Evolutionary conservation across 2,329 filamentous ascomycete genomes (phyloP).

Genomic region (Aspergillus calidoustus): DNA sequence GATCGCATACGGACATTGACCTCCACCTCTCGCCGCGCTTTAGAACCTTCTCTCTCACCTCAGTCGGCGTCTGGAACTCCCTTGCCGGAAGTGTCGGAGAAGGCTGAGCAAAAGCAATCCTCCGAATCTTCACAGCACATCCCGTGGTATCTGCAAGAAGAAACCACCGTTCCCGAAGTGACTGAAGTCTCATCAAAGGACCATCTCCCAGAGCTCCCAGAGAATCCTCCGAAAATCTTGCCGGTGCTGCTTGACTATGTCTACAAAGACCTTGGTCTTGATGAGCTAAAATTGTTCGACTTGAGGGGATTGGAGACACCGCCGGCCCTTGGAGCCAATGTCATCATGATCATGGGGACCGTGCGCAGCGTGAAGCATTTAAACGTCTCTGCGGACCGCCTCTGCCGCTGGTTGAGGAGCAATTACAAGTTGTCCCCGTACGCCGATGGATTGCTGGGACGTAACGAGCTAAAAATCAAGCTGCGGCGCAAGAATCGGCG

Average conservation of each 20-base stretch:
- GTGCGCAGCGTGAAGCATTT: slow-evolving; percentile 92
- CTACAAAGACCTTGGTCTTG: slow-evolving; percentile 83
- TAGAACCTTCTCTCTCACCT: slow-evolving; percentile 29
- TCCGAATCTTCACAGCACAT: slow-evolving; percentile 38
- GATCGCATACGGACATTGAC: slow-evolving; percentile 29
- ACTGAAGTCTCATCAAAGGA: slow-evolving; percentile 57
- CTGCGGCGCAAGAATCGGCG: slow-evolving; percentile 78
- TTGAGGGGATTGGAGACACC: slow-evolving; percentile 83
- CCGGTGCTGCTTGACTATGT: slow-evolving; percentile 74
- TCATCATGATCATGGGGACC: slow-evolving; percentile 91
- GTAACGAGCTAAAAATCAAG: slow-evolving; percentile 90
- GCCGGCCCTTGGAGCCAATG: slow-evolving; percentile 81
- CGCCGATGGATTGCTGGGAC: slow-evolving; percentile 85
- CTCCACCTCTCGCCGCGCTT: slow-evolving; percentile 25
- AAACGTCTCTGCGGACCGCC: slow-evolving; percentile 85
- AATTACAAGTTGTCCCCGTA: slow-evolving; percentile 73
- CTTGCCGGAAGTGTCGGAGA: slow-evolving; percentile 16
- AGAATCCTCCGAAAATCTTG: slow-evolving; percentile 72
- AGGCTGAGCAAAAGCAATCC: slow-evolving; percentile 1
- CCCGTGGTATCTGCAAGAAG: slow-evolving; percentile 84
- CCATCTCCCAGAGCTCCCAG: slow-evolving; percentile 66
- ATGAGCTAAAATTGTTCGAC: slow-evolving; percentile 79
- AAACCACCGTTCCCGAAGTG: slow-evolving; percentile 50
- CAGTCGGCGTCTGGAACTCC: slow-evolving; percentile 3
- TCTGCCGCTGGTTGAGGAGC: slow-evolving; percentile 81